These are phyloP conservation scores for Fusarium sulawesiense DNA, from an alignment of 2,329 filamentous ascomycete species.

Conservation along the genomic window DNA sequence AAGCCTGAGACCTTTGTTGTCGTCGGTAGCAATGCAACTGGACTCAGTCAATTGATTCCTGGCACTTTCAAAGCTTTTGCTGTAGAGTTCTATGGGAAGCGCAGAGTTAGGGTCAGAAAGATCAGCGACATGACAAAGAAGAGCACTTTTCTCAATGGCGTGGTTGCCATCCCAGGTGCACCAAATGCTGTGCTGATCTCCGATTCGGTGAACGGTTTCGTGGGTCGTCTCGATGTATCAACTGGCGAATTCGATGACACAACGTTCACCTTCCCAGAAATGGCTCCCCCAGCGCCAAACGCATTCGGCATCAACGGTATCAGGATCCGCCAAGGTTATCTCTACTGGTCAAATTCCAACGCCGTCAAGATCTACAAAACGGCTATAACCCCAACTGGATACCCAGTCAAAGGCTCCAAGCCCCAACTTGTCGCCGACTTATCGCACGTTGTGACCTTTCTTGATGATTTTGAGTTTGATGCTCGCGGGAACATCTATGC, in stretches of 20 bases:
- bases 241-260: not conserved
- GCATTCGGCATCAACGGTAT: slow-evolving; percentile 9
- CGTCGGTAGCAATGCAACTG: slow-evolving; percentile 16
- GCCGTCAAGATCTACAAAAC: slow-evolving; percentile 28
- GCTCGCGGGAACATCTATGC: slow-evolving; percentile 36
- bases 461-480: slow-evolving; percentile 43
- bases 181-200: slow-evolving; percentile 9
- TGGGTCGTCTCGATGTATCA: slow-evolving; percentile 1
- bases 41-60: not conserved
- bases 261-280: slow-evolving; percentile 1
- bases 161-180: not conserved
- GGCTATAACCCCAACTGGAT: slow-evolving; percentile 22
- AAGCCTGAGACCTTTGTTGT: slow-evolving; percentile 11
- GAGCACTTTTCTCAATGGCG: slow-evolving; percentile 20
- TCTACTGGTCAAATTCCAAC: slow-evolving; percentile 16
- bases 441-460: slow-evolving; percentile 11
- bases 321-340: not conserved
- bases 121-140: slow-evolving; percentile 12
- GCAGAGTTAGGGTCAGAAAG: not conserved
- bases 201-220: slow-evolving; percentile 1
- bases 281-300: not conserved
- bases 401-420: slow-evolving; percentile 26
- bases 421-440: slow-evolving; percentile 36
- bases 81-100: not conserved
- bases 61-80: slow-evolving; percentile 18